phyloP scores from a whole-genome alignment of 805 yeast species.

The Kodamaea restingae region DNA sequence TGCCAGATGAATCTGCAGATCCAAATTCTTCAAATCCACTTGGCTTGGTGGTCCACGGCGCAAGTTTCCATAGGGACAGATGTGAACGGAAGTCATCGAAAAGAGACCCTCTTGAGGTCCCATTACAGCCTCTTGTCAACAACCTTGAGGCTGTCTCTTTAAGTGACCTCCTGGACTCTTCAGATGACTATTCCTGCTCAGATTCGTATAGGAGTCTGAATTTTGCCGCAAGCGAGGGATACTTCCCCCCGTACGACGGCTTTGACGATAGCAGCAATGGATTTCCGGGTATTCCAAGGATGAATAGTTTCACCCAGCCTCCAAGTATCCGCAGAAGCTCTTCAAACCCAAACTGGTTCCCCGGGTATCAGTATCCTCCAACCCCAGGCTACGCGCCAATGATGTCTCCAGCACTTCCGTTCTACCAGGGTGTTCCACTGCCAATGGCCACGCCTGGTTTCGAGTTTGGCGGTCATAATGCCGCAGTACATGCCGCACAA shows the following conservation, averaged over 20 bases:
- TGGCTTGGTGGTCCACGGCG: conserved; percentile 4
- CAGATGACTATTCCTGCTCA: conserved; percentile 1
- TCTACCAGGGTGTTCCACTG: background rate
- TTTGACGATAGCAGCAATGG: background rate
- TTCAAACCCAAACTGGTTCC: background rate
- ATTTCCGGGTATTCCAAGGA: background rate
- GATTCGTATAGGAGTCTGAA: background rate
- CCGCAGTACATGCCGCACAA: conserved; percentile 6
- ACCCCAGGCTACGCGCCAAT: background rate
- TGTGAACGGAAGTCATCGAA: conserved; percentile 30
- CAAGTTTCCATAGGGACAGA: conserved; percentile 32
- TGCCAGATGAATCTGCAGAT: too few species aligned
- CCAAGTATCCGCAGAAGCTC: background rate
- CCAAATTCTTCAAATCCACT: too few species aligned
- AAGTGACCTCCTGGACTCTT: conserved; percentile 5
- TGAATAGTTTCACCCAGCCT: background rate
- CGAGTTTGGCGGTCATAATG: background rate
- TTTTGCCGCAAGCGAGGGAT: background rate
- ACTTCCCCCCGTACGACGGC: conserved; percentile 1
- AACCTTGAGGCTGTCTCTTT: background rate
- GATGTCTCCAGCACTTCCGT: background rate
- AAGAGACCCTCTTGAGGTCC: conserved; percentile 1
- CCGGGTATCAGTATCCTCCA: background rate
- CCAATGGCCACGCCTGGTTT: background rate
- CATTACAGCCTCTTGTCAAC: background rate